Base-by-base conservation (phyloP, 2,329 filamentous ascomycete genomes). In the Cladosporium sp. region DNA sequence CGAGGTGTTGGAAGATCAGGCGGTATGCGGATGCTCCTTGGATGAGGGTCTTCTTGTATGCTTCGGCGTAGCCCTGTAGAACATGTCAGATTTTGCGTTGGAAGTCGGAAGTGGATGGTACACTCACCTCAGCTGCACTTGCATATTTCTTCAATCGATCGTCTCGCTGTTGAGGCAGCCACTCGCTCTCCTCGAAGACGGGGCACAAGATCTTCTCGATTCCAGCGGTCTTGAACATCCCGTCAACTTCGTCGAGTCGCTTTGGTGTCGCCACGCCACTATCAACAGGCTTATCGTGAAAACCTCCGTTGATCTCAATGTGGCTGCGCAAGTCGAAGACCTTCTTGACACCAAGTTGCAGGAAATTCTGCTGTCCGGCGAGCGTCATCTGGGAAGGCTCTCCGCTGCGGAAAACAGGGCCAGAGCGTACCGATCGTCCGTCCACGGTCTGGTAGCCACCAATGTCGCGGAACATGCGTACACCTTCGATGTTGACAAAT, bases 391-490 rank as follows among this genome's bases (percentile, higher is more conserved):
- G 67, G 8, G 77, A 78, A n/a, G 83, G 79, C 53, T 86, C 82
- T 1, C 82, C 85, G 43, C 80, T 81, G 47, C 86, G 83, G 67
- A 80, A 89, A 52, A 85, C 68, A 27, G 80, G 59, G 20, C 73
- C 72, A n/a, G 70, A 70, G 18, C 77, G 75, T 53, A 86, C 51
- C 47, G 62, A 47, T 66, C 70, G 62, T 65, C 70, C 43, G 51
- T 59, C 70, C 30, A 43, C 20, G 17, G 36, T 51, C 19, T 43
- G 9, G 55, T 82, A 80, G 36, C 81, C 81, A 54, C 83, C 83
- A n/a, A 83, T 68, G 60, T 85, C 82, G 50, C 84, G 77, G 60
- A 86, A 80, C 66, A 87, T 86, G 54, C 71, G 74, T 22, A 87
- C 70, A 7, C 82, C 82, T 3, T 75, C 68, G 30, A 83, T 69